Percentiles rank a stretch among this genome's conserved stretches.
phyloP scores from a whole-genome alignment of 139 green algal genomes.

The Pleodorina starrii region DNA sequence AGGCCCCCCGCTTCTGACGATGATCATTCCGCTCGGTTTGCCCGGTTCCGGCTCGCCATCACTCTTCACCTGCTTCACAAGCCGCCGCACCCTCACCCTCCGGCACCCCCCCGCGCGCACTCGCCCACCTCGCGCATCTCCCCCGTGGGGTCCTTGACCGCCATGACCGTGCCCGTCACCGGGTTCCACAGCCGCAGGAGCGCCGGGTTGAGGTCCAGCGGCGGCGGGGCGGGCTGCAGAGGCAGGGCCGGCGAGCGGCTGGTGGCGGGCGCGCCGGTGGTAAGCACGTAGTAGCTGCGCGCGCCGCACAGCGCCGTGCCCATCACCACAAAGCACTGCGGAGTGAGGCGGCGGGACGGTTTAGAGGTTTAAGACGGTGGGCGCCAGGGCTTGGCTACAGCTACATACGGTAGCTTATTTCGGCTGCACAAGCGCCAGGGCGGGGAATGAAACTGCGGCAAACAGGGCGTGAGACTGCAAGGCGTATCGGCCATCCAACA shows the following conservation, averaged over 20 bases:
- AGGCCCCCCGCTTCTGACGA: no score
- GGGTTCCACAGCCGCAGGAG: conserved; percentile 78
- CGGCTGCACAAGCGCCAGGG: no score
- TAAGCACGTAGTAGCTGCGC: conserved; percentile 67
- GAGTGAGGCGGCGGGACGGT: neutral
- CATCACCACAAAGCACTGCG: conserved; percentile 71
- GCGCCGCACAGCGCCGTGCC: conserved; percentile 61
- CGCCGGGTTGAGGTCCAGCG: conserved; percentile 49
- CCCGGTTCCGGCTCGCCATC: no score
- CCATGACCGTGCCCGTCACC: conserved; percentile 56
- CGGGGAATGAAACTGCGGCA: no score
- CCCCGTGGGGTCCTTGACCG: conserved; percentile 62
- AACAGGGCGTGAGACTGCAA: no score
- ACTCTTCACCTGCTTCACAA: no score
- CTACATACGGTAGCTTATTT: no score
- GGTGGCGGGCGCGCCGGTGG: conserved; percentile 61
- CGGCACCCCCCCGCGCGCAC: no score
- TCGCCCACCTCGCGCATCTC: conserved; percentile 72
- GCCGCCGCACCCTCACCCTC: no score
- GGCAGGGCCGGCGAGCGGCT: conserved; percentile 20
- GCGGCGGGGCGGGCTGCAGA: neutral
- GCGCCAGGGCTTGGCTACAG: no score
- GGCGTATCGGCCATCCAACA: no score
- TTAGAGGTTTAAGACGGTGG: neutral
- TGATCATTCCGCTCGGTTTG: no score